Conservation (phyloP, 257 asterid species). For the Forsythia viridissima region DNA sequence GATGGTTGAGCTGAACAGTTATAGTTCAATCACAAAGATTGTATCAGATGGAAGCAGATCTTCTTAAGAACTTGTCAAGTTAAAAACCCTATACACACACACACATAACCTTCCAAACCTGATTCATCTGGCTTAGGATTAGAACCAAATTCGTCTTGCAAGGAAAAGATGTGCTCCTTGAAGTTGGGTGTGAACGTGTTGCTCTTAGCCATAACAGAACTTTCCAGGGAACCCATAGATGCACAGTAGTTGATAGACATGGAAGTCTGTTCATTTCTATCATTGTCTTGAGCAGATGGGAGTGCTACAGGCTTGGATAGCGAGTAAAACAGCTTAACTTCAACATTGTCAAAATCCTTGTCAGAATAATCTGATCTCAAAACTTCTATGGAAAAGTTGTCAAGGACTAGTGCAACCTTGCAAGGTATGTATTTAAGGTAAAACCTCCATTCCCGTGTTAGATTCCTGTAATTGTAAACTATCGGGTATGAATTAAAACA, state of each 20-base stretch:
- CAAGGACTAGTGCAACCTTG: slow-evolving; percentile 67
- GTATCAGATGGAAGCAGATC: not conserved
- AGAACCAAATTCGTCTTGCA: slow-evolving; percentile 34
- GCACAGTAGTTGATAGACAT: slow-evolving; percentile 29
- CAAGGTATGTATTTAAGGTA: slow-evolving; percentile 68
- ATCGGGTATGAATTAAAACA: slow-evolving; percentile 13
- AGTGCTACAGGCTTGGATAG: slow-evolving; percentile 52
- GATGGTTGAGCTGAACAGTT: not conserved
- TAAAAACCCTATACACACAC: not conserved
- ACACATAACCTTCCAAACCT: slow-evolving; percentile 40
- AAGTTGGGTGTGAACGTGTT: slow-evolving; percentile 30
- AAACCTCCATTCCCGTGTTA: slow-evolving; percentile 58
- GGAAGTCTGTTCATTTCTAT: slow-evolving; percentile 37
- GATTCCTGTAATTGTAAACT: slow-evolving; percentile 52
- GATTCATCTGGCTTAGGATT: slow-evolving; percentile 44
- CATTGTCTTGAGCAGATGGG: slow-evolving; percentile 35
- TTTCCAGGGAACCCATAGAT: slow-evolving; percentile 37
- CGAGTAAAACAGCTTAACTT: slow-evolving; percentile 48
- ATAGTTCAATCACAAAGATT: not conserved
- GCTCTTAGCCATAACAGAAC: slow-evolving; percentile 37
- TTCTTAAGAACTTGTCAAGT: not conserved
- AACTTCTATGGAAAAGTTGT: slow-evolving; percentile 46
- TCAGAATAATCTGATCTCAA: slow-evolving; percentile 36
- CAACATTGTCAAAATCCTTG: slow-evolving; percentile 43
- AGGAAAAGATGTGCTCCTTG: slow-evolving; percentile 37